A percentile compares a stretch with the other conserved stretches of the same genome.
Conservation (phyloP, 139 green algal species). For the Tetratostichococcus sp. region DNA sequence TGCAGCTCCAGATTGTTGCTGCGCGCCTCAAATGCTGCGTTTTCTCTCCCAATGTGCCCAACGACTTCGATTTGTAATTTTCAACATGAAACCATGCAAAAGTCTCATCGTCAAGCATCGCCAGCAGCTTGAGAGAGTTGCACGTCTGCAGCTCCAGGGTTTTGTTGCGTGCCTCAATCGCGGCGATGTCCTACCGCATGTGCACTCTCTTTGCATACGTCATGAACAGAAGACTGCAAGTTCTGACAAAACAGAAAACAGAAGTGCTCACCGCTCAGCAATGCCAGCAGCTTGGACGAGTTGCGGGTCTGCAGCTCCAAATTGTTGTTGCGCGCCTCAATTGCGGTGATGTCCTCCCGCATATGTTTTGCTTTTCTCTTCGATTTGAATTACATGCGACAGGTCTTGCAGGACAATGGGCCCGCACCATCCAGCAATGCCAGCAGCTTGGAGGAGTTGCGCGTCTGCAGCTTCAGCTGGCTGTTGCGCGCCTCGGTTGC, state of each 20-base stretch:
- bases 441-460: no score
- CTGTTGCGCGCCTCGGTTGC: no score
- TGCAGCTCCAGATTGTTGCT: constrained; percentile 39
- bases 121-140: constrained; percentile 12
- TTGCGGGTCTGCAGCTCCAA: constrained; percentile 31
- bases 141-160: no score
- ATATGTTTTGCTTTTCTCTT: constrained; percentile 43
- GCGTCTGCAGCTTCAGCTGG: no score
- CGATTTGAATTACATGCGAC: no score
- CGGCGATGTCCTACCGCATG: constrained; percentile 42
- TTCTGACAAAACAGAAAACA: no score
- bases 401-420: no score
- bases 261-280: constrained; percentile 17
- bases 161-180: constrained; percentile 41
- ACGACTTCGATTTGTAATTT: no score
- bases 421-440: no score
- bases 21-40: constrained; percentile 42
- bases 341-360: constrained; percentile 40
- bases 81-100: no score
- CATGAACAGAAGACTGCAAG: no score
- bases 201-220: no score
- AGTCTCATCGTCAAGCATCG: constrained; percentile 20
- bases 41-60: constrained; percentile 39
- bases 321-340: constrained; percentile 50
- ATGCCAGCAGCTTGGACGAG: constrained; percentile 32